Evolutionary conservation across 306 rosid species (phyloP).

Genomic region (Vigna trinervia): DNA sequence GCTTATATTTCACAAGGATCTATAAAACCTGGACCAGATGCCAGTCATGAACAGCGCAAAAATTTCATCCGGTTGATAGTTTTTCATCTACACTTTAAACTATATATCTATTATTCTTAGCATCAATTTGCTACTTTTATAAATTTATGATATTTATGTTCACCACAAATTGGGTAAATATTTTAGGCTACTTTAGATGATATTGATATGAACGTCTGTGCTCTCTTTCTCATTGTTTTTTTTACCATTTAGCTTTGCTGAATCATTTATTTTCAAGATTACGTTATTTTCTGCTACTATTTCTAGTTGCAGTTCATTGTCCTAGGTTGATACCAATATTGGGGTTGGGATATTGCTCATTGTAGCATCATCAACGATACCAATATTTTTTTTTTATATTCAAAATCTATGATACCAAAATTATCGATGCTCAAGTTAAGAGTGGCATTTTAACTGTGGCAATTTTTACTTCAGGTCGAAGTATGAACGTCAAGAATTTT

Average conservation of each 20-base stretch:
- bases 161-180: conserved; percentile 13
- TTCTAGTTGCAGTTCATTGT: conserved; percentile 3
- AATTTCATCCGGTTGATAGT: conserved; percentile 78
- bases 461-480: conserved; percentile 66
- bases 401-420: conserved; percentile 3
- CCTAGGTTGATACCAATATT: conserved; percentile 2
- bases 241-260: conserved; percentile 2
- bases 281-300: conserved; percentile 7
- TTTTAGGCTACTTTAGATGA: neutral
- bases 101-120: conserved; percentile 20
- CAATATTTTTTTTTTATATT: neutral
- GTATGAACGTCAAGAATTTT: conserved; percentile 85
- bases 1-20: conserved; percentile 81
- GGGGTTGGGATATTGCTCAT: conserved; percentile 11
- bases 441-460: conserved; percentile 34
- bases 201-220: neutral
- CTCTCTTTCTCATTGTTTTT: neutral
- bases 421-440: conserved; percentile 34
- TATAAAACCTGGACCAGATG: conserved; percentile 81
- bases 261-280: conserved; percentile 17
- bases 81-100: conserved; percentile 12
- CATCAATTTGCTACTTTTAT: conserved; percentile 18
- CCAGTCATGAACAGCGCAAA: conserved; percentile 72
- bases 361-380: conserved; percentile 29
- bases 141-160: conserved; percentile 31